Conservation (phyloP, 495 filamentous ascomycete species). For the Endocarpon pusillum region DNA sequence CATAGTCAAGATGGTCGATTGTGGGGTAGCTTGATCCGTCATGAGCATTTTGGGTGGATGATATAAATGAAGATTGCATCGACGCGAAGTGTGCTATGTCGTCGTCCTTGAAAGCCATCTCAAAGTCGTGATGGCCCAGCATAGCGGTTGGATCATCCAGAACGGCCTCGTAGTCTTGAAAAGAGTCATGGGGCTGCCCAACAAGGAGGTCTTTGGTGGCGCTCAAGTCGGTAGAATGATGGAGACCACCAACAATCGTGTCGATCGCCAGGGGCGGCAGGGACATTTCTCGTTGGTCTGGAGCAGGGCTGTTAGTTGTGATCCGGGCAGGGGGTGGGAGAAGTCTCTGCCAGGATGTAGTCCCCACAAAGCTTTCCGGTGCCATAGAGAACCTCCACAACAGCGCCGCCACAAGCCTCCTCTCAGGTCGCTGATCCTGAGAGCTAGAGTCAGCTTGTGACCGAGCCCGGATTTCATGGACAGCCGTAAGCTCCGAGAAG, state of each 20-base stretch:
- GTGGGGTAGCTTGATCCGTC: too few relatives aligned
- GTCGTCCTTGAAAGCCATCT: background rate
- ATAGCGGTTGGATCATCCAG: background rate
- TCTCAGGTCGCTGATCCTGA: too few relatives aligned
- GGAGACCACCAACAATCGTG: conserved; percentile 15
- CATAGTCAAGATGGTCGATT: too few relatives aligned
- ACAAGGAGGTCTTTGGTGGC: background rate
- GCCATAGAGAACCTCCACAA: conserved; percentile 37
- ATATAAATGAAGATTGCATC: too few relatives aligned
- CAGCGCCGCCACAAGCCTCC: too few relatives aligned
- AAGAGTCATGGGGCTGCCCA: background rate
- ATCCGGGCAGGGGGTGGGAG: conserved; percentile 24
- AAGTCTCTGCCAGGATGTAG: conserved; percentile 35
- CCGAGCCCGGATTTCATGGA: conserved; percentile 35
- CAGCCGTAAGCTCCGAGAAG: conserved; percentile 27
- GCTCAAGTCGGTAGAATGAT: too few relatives aligned
- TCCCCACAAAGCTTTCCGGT: conserved; percentile 25
- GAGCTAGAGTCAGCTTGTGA: too few relatives aligned
- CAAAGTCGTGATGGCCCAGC: background rate
- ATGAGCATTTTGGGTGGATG: too few relatives aligned
- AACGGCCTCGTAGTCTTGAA: background rate
- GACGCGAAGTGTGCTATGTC: too few relatives aligned
- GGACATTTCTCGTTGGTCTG: conserved; percentile 18
- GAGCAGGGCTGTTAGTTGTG: conserved; percentile 21
- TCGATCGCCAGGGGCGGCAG: conserved; percentile 26